Conservation (phyloP, 768 basidiomycete species). For the Suillus luteus region DNA sequence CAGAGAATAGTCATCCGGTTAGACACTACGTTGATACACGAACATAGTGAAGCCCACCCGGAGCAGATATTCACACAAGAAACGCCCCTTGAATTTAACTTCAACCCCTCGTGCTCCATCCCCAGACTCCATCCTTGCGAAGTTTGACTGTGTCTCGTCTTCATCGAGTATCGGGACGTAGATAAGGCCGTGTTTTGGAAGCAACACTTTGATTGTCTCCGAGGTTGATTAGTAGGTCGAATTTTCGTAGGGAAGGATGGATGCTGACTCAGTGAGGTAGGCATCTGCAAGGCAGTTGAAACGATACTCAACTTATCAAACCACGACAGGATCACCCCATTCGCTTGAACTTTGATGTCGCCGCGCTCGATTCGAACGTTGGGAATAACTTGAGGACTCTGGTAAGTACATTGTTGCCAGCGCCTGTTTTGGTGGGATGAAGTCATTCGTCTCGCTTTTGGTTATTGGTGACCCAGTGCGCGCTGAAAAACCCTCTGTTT, state of each 20-base stretch:
- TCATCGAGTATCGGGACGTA: conserved; percentile 93
- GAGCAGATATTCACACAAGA: conserved; percentile 95
- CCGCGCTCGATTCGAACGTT: conserved; percentile 80
- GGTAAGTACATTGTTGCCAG: neutral
- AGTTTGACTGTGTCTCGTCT: conserved; percentile 72
- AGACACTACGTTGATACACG: too few species aligned
- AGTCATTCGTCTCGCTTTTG: too few species aligned
- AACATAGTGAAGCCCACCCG: conserved; percentile 65
- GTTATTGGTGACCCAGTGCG: too few species aligned
- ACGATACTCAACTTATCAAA: conserved; percentile 93
- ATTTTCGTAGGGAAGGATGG: conserved; percentile 59
- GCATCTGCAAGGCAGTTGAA: conserved; percentile 92
- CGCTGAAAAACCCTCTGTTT: too few species aligned
- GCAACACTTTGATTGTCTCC: conserved; percentile 83
- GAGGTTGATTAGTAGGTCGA: conserved; percentile 64
- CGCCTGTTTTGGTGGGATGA: neutral
- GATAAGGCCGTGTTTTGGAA: conserved; percentile 76
- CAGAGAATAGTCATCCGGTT: too few species aligned
- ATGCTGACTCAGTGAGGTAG: conserved; percentile 34
- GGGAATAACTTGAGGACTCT: neutral
- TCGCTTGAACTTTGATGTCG: conserved; percentile 95
- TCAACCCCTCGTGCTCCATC: conserved; percentile 35
- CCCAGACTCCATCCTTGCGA: conserved; percentile 10
- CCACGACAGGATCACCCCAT: conserved; percentile 54
- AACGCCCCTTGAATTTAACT: conserved; percentile 91